Base-by-base conservation (phyloP, 495 filamentous ascomycete genomes). In the Lichina pygmaea region DNA sequence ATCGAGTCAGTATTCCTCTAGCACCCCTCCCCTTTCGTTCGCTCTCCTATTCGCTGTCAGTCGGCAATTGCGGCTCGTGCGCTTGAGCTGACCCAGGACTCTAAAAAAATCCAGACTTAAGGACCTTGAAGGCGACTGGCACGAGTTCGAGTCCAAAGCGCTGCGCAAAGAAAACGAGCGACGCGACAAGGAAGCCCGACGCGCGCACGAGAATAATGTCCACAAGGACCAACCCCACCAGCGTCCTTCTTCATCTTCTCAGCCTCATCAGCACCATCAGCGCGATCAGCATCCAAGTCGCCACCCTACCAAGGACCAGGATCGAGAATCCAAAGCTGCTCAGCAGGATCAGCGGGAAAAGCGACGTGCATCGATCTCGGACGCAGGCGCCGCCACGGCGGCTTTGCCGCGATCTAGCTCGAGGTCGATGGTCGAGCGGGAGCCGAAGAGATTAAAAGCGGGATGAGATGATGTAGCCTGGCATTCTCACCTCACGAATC, bases 141-240 rank as follows among this genome's bases (percentile, higher is more conserved):
- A 99, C 53, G 91, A 99, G 55, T 93, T 94, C 55, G 91, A 99
- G 64, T 91, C 81, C 17, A 99, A 99, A 64, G 84, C 86, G 15
- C 66, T 91, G 12, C 73, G 91, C 38, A 86, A 86, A 51, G 86
- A 92, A 57, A 84, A 79, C 52, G 86, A 93, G 57, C 74, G 68
- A 50, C 70, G 72, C 48, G 74, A 81, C 43, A 74, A 75, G 56
- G 85, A 93, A 54, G 76, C 73, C 30, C 66, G 70, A 31, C 72
- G 76, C 11, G 64, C 60, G 1, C 49, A 47, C 33, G 52, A 54
- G 12, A 41, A 53, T 17, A 54, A 54, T 4, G 24, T 4, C 24
- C 24, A 24, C 24, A 24, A 24, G 24, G 24, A 24, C 24, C 24
- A 24, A 24, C 24, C 24, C 24, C 24, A 24, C 2, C 24, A 24